These are phyloP conservation scores for Cornus controversa DNA, from an alignment of 148 eudicot genomes.

Conservation along the genomic window DNA sequence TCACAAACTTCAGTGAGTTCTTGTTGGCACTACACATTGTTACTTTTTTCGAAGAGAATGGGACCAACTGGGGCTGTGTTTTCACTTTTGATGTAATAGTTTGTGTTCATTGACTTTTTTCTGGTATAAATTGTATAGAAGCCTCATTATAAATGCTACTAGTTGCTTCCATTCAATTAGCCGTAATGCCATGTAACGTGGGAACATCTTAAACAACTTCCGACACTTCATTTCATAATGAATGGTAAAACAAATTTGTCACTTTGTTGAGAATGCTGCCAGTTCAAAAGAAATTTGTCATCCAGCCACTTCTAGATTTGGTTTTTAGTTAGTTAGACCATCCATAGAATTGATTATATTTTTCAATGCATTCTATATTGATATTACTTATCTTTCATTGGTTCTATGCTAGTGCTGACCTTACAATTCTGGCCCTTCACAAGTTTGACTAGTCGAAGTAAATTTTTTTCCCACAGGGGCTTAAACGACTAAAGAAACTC, in stretches of 20 bases:
- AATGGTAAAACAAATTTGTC: background rate
- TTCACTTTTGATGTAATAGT: too few species aligned
- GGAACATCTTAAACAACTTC: background rate
- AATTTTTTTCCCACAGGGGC: slow-evolving; percentile 45
- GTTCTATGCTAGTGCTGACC: background rate
- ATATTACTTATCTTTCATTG: background rate
- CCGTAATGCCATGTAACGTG: background rate
- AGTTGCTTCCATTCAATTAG: background rate
- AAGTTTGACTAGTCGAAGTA: background rate
- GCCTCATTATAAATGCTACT: background rate
- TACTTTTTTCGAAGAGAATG: too few species aligned
- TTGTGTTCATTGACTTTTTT: background rate
- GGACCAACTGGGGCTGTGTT: too few species aligned
- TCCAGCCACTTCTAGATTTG: background rate
- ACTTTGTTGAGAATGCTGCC: background rate
- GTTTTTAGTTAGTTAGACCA: background rate
- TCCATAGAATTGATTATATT: background rate
- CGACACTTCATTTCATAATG: background rate
- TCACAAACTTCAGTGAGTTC: too few species aligned
- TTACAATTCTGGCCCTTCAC: background rate
- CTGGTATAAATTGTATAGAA: background rate
- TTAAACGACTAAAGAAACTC: slow-evolving; percentile 60
- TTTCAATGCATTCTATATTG: background rate
- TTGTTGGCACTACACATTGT: too few species aligned
- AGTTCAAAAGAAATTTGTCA: background rate